Base-by-base conservation (phyloP, 352 stramenopile genomes). In the Phytophthora hybrid region DNA sequence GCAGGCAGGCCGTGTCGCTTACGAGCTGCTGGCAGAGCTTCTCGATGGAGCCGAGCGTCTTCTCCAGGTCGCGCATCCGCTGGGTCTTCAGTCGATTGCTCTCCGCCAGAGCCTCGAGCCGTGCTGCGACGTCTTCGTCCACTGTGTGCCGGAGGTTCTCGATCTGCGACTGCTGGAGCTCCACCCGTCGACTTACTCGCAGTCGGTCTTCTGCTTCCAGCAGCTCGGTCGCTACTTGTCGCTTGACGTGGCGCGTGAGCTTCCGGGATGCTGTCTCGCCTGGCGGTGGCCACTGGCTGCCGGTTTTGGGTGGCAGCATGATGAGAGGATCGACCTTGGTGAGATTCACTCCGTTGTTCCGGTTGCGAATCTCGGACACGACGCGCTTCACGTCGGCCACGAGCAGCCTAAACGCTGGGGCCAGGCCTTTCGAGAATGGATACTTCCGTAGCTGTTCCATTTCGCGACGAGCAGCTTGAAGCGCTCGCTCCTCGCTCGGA, bases 21-120 rank as follows among this genome's bases (percentile, higher is more conserved):
- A 92, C 81, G 41, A 93, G 80, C 57, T 91, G 78, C 59, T 87
- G 76, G 46, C 87, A 93, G 3, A 92, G 65, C n/a, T 81, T 81
- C 63, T 93, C 84, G 53, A 93, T 92, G 31, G 85, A 78, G 0
- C 80, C 74, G 2, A 93, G 71, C 39, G 81, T 79, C n/a, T 70
- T 74, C 54, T 93, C 84, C 64, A 93, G 81, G 26, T 90, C 84
- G 19, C 80, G 64, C 81, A 92, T 79, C 6, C 85, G 82, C 59
- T 74, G 61, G 14, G 78, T 78, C 67, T 93, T 93, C 5, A 85
- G 78, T 10, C 78, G 73, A 53, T 89, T 89, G 60, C 79, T 89
- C 52, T 89, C 81, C 7, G 89, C 75, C 18, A 93, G 62, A 34
- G 64, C 73, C 29, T 69, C 66, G 1, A 93, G 74, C 16, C 82